These are phyloP conservation scores for Striga asiatica DNA, from an alignment of 257 asterid species.

Conservation along the genomic window DNA sequence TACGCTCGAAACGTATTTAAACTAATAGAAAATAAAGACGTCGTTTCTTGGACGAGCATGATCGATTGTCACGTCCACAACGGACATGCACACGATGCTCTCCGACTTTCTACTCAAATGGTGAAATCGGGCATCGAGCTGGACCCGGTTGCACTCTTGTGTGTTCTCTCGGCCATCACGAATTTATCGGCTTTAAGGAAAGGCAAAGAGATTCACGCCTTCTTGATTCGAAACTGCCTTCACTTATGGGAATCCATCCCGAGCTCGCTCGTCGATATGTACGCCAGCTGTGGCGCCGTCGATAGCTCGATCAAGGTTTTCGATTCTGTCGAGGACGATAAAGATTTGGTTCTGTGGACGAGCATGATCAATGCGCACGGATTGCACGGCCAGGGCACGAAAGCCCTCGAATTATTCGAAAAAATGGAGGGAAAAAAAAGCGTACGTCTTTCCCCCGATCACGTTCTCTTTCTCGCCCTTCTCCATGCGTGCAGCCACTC, in stretches of 20 bases:
- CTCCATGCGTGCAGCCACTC: conserved; percentile 84
- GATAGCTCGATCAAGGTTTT: conserved; percentile 46
- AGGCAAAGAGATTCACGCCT: conserved; percentile 77
- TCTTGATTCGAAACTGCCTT: conserved; percentile 41
- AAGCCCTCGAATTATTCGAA: conserved; percentile 35
- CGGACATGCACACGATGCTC: conserved; percentile 62
- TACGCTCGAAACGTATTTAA: conserved; percentile 36
- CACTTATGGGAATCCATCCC: conserved; percentile 38
- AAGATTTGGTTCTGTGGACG: conserved; percentile 54
- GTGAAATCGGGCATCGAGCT: conserved; percentile 37
- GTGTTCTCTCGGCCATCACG: conserved; percentile 54
- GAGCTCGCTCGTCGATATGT: conserved; percentile 67
- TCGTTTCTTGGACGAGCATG: conserved; percentile 75
- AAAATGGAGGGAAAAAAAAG: conserved; percentile 42
- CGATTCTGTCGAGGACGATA: conserved; percentile 16
- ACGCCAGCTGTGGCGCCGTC: conserved; percentile 66
- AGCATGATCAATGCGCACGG: conserved; percentile 78
- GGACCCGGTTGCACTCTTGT: conserved; percentile 46
- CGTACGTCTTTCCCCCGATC: conserved; percentile 50
- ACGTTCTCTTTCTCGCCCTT: conserved; percentile 53
- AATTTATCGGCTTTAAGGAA: conserved; percentile 49
- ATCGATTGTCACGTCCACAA: conserved; percentile 51
- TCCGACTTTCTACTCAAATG: conserved; percentile 43
- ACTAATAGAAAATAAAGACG: conserved; percentile 33
- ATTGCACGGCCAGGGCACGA: conserved; percentile 62